A percentile compares a stretch with the other conserved stretches of the same genome.
Conservation (phyloP, 768 basidiomycete species). For the Kwoniella botswanensis region DNA sequence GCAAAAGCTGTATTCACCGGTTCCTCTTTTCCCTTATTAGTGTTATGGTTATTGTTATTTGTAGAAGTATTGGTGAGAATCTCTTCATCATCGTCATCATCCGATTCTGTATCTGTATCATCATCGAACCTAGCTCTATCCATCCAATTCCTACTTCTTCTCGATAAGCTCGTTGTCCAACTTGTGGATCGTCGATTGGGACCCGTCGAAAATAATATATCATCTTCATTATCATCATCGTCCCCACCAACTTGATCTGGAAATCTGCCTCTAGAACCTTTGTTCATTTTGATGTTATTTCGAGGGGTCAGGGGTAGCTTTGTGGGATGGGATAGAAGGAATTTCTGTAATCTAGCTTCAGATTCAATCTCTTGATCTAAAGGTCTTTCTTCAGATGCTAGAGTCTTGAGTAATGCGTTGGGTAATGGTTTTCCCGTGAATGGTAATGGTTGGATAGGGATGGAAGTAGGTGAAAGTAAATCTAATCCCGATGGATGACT, state of each 20-base stretch:
- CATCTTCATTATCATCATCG: slow-evolving; percentile 48
- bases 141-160: slow-evolving; percentile 31
- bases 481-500: background rate
- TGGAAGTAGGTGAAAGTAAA: background rate
- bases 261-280: slow-evolving; percentile 43
- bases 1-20: slow-evolving; percentile 52
- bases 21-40: slow-evolving; percentile 29
- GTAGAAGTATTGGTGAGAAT: background rate
- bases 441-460: slow-evolving; percentile 15
- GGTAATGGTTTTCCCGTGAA: slow-evolving; percentile 48
- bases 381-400: slow-evolving; percentile 48
- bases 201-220: background rate
- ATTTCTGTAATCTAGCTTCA: slow-evolving; percentile 49
- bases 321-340: slow-evolving; percentile 44
- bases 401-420: slow-evolving; percentile 44
- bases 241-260: slow-evolving; percentile 51
- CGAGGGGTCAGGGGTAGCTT: slow-evolving; percentile 47
- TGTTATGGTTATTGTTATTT: slow-evolving; percentile 4
- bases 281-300: slow-evolving; percentile 23
- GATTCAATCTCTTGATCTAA: slow-evolving; percentile 52
- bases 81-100: slow-evolving; percentile 29
- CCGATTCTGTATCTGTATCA: slow-evolving; percentile 45
- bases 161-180: slow-evolving; percentile 21
- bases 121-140: slow-evolving; percentile 23
- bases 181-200: slow-evolving; percentile 11